Evolutionary conservation across 106 monocot species (phyloP).

Genomic region (Dendrobium nobile): DNA sequence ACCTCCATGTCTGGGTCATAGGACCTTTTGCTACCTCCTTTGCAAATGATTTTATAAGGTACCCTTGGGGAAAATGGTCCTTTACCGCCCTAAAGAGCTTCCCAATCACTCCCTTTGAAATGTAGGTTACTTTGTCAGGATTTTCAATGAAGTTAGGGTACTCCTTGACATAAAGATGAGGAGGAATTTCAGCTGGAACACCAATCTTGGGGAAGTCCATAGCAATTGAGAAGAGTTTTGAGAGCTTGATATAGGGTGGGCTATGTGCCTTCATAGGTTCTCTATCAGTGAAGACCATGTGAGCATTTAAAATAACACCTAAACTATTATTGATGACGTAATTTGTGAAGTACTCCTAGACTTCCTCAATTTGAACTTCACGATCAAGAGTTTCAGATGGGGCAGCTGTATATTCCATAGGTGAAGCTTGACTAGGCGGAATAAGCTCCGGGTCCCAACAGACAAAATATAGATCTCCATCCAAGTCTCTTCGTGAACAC

Average conservation of each 20-base stretch:
- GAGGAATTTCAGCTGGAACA: conserved; percentile 64
- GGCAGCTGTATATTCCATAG: conserved; percentile 77
- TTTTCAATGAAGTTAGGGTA: conserved; percentile 96
- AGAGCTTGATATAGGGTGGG: conserved; percentile 39
- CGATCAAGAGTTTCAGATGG: conserved; percentile 46
- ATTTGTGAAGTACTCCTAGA: conserved; percentile 68
- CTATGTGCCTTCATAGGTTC: conserved; percentile 42
- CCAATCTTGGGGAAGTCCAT: conserved; percentile 91
- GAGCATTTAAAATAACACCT: conserved; percentile 85
- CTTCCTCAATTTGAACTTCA: conserved; percentile 84
- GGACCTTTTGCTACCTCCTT: conserved; percentile 26
- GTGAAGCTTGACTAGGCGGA: conserved; percentile 45
- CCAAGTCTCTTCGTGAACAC: conserved; percentile 90
- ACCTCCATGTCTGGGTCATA: conserved; percentile 79
- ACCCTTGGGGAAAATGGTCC: conserved; percentile 11
- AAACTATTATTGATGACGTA: conserved; percentile 80
- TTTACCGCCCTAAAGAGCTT: conserved; percentile 74
- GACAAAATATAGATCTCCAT: conserved; percentile 94
- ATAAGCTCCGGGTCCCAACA: conserved; percentile 68
- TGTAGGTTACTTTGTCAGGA: conserved; percentile 44
- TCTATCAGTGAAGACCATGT: conserved; percentile 78
- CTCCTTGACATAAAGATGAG: conserved; percentile 37
- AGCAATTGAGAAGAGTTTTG: conserved; percentile 67
- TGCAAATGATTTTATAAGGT: conserved; percentile 40
- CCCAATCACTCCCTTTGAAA: conserved; percentile 70